Evolutionary conservation across 2,329 filamentous ascomycete species (phyloP), one percentile per base, ranked within the genome.

Genomic region (Metarhizium humberi): DNA sequence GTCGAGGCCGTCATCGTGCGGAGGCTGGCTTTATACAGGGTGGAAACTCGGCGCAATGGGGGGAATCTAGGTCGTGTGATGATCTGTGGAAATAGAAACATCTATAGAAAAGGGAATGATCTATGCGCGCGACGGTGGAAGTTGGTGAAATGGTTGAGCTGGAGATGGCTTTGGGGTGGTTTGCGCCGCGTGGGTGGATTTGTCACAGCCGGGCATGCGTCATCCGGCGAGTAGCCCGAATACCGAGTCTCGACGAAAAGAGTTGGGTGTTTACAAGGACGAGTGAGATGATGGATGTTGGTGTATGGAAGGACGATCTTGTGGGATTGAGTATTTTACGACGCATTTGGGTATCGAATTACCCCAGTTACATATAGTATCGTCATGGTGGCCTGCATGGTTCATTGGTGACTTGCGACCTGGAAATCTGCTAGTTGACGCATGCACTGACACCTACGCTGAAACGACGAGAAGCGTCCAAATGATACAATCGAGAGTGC

Each of bases 91-190:
- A 16, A 30, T 20, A 30, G 6, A 11, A 30, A n/a, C 45, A 48
- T 48, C 20, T 48, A 48, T n/a, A 16, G 7, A 30, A 29, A 6
- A 48, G 45, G 10, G 7, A 5, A 20, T 16, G 45, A 48, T 30
- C 11, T 29, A 16, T 29, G 20, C 10, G 45, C 25, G 45, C 14
- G 25, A 20, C 14, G 4, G 32, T 34, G 8, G 25, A 30, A 4
- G 25, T 14, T 46, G 43, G 20, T 29, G 45, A 16, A 16, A 32
- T 14, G 52, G 49, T 40, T 18, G 43, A n/a, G 32, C 42, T 40
- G 13, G 30, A 32, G 20, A 32, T 34, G n/a, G 6, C 4, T 32
- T 18, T 14, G 56, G 63, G 59, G 60, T 58, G 51, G 42, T 43
- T 43, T 43, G 40, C n/a, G n/a, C n/a, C 16, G 42, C 11, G 54